Evolutionary conservation across 2,329 filamentous ascomycete genomes (phyloP).

Genomic region (Leptographium procerum): DNA sequence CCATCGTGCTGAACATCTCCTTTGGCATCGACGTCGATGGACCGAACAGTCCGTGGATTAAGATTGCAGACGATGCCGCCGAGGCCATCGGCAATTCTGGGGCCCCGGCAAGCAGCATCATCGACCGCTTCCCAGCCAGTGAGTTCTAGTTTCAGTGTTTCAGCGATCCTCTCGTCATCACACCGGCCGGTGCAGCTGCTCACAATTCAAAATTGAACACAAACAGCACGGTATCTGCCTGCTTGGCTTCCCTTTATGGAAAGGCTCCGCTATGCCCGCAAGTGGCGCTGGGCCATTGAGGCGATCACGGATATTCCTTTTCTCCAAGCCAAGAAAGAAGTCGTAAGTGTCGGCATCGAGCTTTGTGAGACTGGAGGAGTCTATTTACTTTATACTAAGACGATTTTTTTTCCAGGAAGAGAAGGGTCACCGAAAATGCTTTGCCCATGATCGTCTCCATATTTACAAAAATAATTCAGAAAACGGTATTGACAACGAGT

Average conservation of each 20-base stretch:
- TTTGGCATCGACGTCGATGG: conserved; percentile 15
- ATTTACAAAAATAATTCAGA: neutral
- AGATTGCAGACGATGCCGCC: conserved; percentile 11
- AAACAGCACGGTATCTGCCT: conserved; percentile 3
- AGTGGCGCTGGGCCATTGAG: conserved; percentile 1
- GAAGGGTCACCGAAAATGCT: neutral
- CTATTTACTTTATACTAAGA: neutral
- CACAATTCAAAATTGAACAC: neutral
- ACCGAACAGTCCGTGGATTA: conserved; percentile 14
- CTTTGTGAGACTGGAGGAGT: neutral
- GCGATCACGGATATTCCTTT: conserved; percentile 15
- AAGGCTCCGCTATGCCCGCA: neutral
- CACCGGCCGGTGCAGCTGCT: neutral
- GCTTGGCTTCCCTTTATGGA: conserved; percentile 5
- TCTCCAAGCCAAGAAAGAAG: conserved; percentile 13
- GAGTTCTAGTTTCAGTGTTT: neutral
- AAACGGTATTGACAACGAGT: conserved; percentile 8
- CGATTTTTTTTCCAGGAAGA: neutral
- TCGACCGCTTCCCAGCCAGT: conserved; percentile 7
- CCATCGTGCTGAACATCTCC: conserved; percentile 16
- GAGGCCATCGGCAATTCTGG: conserved; percentile 6
- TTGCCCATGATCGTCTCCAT: conserved; percentile 3
- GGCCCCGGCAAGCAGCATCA: conserved; percentile 6
- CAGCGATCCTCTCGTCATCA: neutral
- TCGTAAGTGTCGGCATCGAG: neutral